Conservation (phyloP, 371 early-diverging fungal genomes). For the Apophysomyces elegans region DNA sequence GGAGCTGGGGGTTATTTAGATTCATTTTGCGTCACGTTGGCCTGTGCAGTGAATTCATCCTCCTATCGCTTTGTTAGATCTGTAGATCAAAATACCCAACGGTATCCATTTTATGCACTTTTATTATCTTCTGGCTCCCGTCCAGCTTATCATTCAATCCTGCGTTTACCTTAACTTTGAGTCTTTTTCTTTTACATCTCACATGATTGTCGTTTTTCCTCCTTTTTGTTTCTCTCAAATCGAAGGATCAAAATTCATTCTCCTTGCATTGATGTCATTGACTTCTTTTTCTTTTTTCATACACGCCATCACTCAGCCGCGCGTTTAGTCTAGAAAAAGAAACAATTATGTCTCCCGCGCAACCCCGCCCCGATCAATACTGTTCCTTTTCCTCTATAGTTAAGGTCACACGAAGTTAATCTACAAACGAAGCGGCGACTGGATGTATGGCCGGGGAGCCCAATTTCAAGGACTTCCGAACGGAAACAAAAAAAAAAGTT, state of each 20-base stretch:
- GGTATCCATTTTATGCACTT: too few relatives aligned
- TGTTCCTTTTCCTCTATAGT: not conserved
- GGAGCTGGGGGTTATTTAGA: not conserved
- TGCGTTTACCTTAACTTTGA: not conserved
- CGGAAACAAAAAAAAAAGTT: not conserved
- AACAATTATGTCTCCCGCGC: not conserved
- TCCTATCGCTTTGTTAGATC: not conserved
- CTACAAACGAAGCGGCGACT: slow-evolving; percentile 5
- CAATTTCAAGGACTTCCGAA: not conserved
- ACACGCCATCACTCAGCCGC: not conserved
- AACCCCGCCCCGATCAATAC: slow-evolving; percentile 3
- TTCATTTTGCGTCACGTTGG: slow-evolving; percentile 11
- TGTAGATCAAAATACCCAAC: not conserved
- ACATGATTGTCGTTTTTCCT: not conserved
- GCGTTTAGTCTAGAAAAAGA: not conserved
- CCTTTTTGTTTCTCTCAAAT: not conserved
- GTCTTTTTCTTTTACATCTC: not conserved
- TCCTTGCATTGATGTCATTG: slow-evolving; percentile 1
- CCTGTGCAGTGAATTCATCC: slow-evolving; percentile 12
- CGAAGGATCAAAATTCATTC: not conserved
- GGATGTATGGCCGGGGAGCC: slow-evolving; percentile 3
- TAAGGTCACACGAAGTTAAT: not conserved
- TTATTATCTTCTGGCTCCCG: too few relatives aligned
- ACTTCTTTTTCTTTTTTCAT: not conserved
- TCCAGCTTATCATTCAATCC: not conserved